Conservation (phyloP, 2,329 filamentous ascomycete species). For the Aureobasidium sp. region DNA sequence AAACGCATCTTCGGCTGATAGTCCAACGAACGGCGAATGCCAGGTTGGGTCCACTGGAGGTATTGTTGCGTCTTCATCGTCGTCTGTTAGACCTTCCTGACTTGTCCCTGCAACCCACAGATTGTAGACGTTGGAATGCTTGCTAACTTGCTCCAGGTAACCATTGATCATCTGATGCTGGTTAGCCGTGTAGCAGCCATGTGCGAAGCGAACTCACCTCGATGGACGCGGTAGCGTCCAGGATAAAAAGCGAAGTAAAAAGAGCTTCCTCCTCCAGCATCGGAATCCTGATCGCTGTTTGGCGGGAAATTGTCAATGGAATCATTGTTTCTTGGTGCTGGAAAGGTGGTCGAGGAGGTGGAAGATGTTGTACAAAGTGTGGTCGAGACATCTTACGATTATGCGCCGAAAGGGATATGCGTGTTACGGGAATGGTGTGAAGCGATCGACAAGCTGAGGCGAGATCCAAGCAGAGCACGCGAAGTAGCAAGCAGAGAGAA, state of each 20-base stretch:
- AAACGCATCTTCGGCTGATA: neutral
- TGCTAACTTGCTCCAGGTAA: neutral
- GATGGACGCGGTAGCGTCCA: neutral
- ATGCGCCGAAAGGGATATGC: too few relatives aligned
- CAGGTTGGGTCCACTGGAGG: neutral
- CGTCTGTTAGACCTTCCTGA: neutral
- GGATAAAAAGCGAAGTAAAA: neutral
- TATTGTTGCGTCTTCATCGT: neutral
- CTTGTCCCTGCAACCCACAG: neutral
- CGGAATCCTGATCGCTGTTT: too few relatives aligned
- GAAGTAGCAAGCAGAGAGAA: too few relatives aligned
- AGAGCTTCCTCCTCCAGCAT: too few relatives aligned
- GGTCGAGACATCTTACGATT: too few relatives aligned
- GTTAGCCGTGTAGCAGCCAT: neutral
- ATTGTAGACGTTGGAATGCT: neutral
- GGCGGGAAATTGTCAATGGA: too few relatives aligned
- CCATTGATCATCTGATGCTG: neutral
- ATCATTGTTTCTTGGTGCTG: too few relatives aligned
- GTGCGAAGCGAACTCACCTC: neutral
- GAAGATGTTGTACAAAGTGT: too few relatives aligned
- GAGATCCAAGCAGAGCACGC: too few relatives aligned
- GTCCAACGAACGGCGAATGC: neutral
- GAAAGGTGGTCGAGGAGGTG: too few relatives aligned
- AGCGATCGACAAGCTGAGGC: too few relatives aligned
- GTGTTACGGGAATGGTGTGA: too few relatives aligned